A percentile compares a stretch with the other conserved stretches of the same genome.
Evolutionary conservation across 495 filamentous ascomycete species (phyloP).

Genomic region (Xylaria palmicola): DNA sequence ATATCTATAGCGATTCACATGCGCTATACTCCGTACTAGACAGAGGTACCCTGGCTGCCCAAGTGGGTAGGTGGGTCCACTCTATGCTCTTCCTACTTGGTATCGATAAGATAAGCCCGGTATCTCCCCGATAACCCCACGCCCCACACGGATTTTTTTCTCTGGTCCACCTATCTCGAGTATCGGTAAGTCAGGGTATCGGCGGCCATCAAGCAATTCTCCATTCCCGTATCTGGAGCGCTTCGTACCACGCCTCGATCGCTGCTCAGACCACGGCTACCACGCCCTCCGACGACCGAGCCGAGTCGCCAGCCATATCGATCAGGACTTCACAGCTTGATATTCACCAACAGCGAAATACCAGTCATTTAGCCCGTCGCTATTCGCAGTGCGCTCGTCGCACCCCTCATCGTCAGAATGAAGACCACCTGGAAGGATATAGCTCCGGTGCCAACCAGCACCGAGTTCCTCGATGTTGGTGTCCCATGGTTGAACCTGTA

Average conservation of each 20-base stretch:
- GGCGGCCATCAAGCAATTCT: background rate
- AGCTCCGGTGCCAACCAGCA: slow-evolving; percentile 84
- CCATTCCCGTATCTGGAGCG: background rate
- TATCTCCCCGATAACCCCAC: slow-evolving; percentile 23
- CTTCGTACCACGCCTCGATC: slow-evolving; percentile 2
- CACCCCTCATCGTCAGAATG: slow-evolving; percentile 31
- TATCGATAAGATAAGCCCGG: slow-evolving; percentile 27
- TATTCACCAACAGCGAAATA: no score
- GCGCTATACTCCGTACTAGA: no score
- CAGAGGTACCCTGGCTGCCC: no score
- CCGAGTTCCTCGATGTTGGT: slow-evolving; percentile 81
- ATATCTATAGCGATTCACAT: no score
- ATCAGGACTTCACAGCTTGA: no score
- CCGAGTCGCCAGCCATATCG: no score
- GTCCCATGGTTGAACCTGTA: background rate
- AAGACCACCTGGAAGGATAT: slow-evolving; percentile 64
- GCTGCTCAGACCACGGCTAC: background rate
- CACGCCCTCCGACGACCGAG: background rate
- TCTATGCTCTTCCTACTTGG: background rate
- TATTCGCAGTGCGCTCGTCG: slow-evolving; percentile 16
- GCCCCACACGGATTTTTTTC: slow-evolving; percentile 28
- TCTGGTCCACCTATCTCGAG: slow-evolving; percentile 1
- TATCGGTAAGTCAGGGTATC: slow-evolving; percentile 4
- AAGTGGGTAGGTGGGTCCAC: no score
- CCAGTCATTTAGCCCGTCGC: background rate